phyloP scores from a whole-genome alignment of 345 rosid species.

The Tarenaya hassleriana region DNA sequence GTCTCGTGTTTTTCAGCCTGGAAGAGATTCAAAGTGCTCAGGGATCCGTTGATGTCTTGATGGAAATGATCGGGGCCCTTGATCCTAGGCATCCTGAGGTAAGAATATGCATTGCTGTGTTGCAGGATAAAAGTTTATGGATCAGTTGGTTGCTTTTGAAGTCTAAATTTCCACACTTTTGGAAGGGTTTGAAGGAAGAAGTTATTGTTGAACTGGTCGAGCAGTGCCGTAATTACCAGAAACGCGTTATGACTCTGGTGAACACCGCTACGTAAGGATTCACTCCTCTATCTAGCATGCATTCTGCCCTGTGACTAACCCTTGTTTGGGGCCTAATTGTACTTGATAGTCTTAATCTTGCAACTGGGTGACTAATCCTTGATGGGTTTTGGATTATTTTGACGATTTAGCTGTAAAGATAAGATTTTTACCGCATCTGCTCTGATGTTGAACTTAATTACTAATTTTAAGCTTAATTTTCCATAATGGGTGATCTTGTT shows the following conservation, averaged over 20 bases:
- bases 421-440: no score
- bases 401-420: no score
- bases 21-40: constrained; percentile 71
- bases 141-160: constrained; percentile 12
- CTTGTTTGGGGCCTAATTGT: no score
- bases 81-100: constrained; percentile 84
- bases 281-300: constrained; percentile 2
- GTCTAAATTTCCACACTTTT: constrained; percentile 16
- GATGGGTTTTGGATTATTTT: no score
- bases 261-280: constrained; percentile 58
- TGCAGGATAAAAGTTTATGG: constrained; percentile 7
- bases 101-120: not conserved
- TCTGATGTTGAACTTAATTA: no score
- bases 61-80: constrained; percentile 83
- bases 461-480: no score
- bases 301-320: no score
- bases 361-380: no score
- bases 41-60: constrained; percentile 65
- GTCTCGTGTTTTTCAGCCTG: constrained; percentile 40
- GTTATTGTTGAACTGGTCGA: constrained; percentile 81
- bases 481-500: no score
- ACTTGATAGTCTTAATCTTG: no score
- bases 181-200: constrained; percentile 82
- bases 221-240: constrained; percentile 84
- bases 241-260: constrained; percentile 76